Evolutionary conservation across 805 yeast species (phyloP).

Genomic region (Groenewaldozyma salmanticensis): DNA sequence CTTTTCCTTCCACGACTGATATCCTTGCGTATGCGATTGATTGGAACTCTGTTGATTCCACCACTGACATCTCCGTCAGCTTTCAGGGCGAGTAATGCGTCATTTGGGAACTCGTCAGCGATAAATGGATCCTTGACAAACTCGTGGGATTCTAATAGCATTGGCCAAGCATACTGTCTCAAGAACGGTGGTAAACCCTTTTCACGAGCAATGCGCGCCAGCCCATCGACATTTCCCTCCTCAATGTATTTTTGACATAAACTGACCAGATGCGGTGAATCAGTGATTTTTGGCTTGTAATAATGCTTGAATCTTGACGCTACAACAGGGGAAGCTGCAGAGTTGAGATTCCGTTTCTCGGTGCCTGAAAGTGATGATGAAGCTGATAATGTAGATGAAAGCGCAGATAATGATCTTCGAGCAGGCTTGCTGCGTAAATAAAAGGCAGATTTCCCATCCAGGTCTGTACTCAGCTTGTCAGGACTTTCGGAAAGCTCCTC

Average conservation of each 20-base stretch:
- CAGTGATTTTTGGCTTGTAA: conserved; percentile 35
- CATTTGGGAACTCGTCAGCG: conserved; percentile 40
- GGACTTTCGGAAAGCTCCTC: not conserved
- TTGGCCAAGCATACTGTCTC: conserved; percentile 77
- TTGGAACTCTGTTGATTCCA: conserved; percentile 18
- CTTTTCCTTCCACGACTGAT: conserved; percentile 20
- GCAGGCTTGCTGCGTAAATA: not conserved
- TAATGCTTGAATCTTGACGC: conserved; percentile 25
- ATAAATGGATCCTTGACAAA: conserved; percentile 70
- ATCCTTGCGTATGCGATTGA: conserved; percentile 26
- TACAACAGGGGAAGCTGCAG: conserved; percentile 4
- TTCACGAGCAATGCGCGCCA: conserved; percentile 74
- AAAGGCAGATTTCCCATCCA: not conserved
- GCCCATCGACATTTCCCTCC: conserved; percentile 56
- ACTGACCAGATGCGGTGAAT: conserved; percentile 40
- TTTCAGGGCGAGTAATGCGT: too few relatives aligned
- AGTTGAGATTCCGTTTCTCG: not conserved
- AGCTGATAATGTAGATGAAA: conserved; percentile 17
- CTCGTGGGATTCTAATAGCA: conserved; percentile 72
- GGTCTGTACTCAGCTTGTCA: too few relatives aligned
- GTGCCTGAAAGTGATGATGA: conserved; percentile 19
- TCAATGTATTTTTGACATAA: conserved; percentile 47
- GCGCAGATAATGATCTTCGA: conserved; percentile 9
- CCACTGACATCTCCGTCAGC: conserved; percentile 7
- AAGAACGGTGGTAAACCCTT: conserved; percentile 78